phyloP scores from a whole-genome alignment of 1,139 yeast genomes.

The Zhuliangozyma parablackwelliae region DNA sequence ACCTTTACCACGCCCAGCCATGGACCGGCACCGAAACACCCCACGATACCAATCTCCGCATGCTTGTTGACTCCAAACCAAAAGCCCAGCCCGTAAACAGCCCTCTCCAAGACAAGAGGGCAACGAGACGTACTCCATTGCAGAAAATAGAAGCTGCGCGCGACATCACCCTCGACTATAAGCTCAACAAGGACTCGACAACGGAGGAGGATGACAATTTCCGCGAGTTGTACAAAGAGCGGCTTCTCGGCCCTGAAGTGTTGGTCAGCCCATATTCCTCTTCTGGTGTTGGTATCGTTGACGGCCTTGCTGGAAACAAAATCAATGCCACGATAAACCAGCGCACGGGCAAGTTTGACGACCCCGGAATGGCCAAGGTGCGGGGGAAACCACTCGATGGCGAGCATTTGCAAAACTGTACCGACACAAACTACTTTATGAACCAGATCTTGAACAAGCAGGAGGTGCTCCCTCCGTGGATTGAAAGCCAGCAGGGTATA shows the following conservation, averaged over 20 bases:
- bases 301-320: conserved; percentile 65
- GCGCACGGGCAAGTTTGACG: conserved; percentile 58
- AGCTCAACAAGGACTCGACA: conserved; percentile 35
- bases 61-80: conserved; percentile 57
- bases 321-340: conserved; percentile 70
- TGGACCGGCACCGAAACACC: conserved; percentile 67
- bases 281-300: conserved; percentile 43
- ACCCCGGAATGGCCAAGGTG: conserved; percentile 40
- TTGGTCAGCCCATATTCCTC: conserved; percentile 33
- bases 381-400: conserved; percentile 59
- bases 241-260: conserved; percentile 57
- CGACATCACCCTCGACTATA: conserved; percentile 65
- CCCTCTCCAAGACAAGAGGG: not conserved
- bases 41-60: conserved; percentile 51
- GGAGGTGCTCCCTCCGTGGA: conserved; percentile 85
- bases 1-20: conserved; percentile 43
- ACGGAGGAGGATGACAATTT: conserved; percentile 47
- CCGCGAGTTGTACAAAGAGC: conserved; percentile 58
- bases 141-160: conserved; percentile 55
- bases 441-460: conserved; percentile 63
- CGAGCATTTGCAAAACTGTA: conserved; percentile 58
- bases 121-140: conserved; percentile 11
- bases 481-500: conserved; percentile 68
- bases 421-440: conserved; percentile 40
- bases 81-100: conserved; percentile 25